Evolutionary conservation across 257 asterid species (phyloP), one percentile per base, ranked within the genome.

Genomic region (Solanum rostratum): DNA sequence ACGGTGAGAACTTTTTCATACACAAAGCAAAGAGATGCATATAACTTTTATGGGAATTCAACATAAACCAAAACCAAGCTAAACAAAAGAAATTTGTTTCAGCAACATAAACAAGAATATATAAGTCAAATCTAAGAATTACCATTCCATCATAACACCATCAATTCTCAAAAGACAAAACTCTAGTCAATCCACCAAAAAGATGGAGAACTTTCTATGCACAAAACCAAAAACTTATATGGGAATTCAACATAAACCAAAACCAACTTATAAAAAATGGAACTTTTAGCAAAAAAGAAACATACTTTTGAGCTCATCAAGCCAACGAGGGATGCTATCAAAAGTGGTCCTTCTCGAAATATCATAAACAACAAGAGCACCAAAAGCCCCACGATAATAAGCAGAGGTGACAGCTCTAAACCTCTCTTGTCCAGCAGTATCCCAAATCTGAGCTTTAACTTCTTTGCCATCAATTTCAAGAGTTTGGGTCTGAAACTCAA

Each of bases 401-500:
- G 97, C 97, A 86, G 97, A 93, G 37, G 97, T 93, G 86, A 93
- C 97, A 81, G 97, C 97, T 57, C 97, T 91, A 87, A 93, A 93
- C 4, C 95, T 88, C 89, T 92, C 96, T 52, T 92, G 96, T 7
- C 96, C 95, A 83, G 96, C 96, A 82, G 97, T 92, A 85, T 93
- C 97, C 97, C 97, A 93, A 90, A 93, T 93, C 95, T 91, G 97
- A 84, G 97, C 97, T 90, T 93, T 93, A 9, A 93, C 92, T 86
- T 93, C 97, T 65, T 93, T 93, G 6, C 97, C 97, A 62, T 93
- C 94, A 86, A 93, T 90, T 82, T 90, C 94, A 45, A 91, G 92
- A 29, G 93, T 84, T 84, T 93, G 95, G 12, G 97, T 93, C 86
- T 93, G 97, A 84, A 93, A 93, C 84, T 93, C 97, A 19, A 93